Percentiles rank a stretch among this genome's conserved stretches.
phyloP scores from a whole-genome alignment of 2,329 filamentous ascomycete genomes.

The Colletotrichum spaethianum region DNA sequence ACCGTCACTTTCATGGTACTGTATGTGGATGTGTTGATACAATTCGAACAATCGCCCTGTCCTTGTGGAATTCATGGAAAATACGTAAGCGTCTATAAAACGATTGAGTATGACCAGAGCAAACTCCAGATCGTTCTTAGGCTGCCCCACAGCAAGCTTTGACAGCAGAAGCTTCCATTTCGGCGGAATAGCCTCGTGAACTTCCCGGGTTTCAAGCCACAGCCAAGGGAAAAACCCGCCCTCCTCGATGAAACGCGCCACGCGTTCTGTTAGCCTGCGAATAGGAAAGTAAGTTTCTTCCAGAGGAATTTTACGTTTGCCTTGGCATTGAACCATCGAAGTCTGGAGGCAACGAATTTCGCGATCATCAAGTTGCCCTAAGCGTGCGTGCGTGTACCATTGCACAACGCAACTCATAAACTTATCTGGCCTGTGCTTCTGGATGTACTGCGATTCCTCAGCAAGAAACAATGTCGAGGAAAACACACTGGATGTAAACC shows the following conservation, averaged over 20 bases:
- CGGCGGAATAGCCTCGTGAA: slow-evolving; percentile 4
- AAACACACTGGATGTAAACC: background rate
- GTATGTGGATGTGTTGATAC: slow-evolving; percentile 8
- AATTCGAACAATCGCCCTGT: background rate
- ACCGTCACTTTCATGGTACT: background rate
- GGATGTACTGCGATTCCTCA: slow-evolving; percentile 10
- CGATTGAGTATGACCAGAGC: slow-evolving; percentile 16
- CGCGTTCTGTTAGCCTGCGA: background rate
- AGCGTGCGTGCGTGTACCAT: background rate
- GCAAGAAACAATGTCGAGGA: background rate
- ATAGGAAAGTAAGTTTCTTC: background rate
- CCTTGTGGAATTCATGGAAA: background rate
- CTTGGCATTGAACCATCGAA: background rate
- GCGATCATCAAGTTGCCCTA: background rate
- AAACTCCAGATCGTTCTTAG: slow-evolving; percentile 17
- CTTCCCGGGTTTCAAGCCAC: slow-evolving; percentile 7
- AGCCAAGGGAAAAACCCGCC: slow-evolving; percentile 29
- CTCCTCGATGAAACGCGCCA: background rate
- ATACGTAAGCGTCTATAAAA: background rate
- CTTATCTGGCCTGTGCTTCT: slow-evolving; percentile 4
- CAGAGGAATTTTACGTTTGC: background rate
- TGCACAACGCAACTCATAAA: slow-evolving; percentile 6
- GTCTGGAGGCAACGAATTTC: background rate
- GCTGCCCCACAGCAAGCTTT: slow-evolving; percentile 16
- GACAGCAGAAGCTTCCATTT: slow-evolving; percentile 27